Evolutionary conservation across 2,329 filamentous ascomycete genomes (phyloP).

Genomic region (Cytospora mali): DNA sequence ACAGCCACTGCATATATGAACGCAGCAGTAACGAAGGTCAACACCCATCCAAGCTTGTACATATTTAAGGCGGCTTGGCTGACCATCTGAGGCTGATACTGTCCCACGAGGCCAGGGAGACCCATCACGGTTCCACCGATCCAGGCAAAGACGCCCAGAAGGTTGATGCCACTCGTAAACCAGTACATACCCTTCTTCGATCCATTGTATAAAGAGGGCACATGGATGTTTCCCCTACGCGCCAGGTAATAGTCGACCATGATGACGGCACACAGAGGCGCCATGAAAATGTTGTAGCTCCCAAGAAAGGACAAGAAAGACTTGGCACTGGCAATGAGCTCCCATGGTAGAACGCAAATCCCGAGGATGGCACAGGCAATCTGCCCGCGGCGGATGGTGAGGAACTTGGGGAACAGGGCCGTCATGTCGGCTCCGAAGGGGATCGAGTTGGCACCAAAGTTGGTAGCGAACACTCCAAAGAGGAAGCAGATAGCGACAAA

Average conservation of each 20-base stretch:
- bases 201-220: conserved; percentile 37
- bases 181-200: conserved; percentile 36
- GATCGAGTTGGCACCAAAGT: conserved; percentile 46
- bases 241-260: conserved; percentile 41
- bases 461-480: conserved; percentile 46
- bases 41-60: conserved; percentile 38
- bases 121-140: conserved; percentile 33
- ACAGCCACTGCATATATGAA: conserved; percentile 33
- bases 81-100: conserved; percentile 34
- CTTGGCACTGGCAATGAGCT: conserved; percentile 32
- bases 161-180: conserved; percentile 39
- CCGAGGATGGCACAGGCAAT: conserved; percentile 44
- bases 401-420: conserved; percentile 44
- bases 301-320: conserved; percentile 34
- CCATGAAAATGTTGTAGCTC: conserved; percentile 36
- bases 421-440: conserved; percentile 46
- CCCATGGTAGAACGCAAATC: conserved; percentile 34
- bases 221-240: conserved; percentile 38
- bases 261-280: conserved; percentile 34
- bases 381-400: conserved; percentile 47
- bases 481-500: conserved; percentile 34
- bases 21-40: conserved; percentile 35
- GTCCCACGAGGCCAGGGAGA: conserved; percentile 35
- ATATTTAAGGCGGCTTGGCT: conserved; percentile 34
- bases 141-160: conserved; percentile 35